Percentiles rank a stretch among this genome's conserved stretches.
Conservation (phyloP, 2,329 filamentous ascomycete genomes). For the Ceratocystis alfenasii region DNA sequence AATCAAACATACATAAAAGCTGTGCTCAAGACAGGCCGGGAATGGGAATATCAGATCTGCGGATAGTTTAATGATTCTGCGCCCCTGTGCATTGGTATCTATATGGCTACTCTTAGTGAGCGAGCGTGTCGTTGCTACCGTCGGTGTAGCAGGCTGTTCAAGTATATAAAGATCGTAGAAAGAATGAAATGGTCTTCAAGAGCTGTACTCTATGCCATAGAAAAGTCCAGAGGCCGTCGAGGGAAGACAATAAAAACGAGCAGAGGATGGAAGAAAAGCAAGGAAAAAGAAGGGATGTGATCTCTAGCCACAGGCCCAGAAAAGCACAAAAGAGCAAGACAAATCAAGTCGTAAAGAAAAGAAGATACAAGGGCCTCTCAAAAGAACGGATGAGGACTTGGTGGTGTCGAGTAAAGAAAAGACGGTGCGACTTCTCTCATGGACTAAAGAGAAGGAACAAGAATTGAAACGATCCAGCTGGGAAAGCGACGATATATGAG, state of each 20-base stretch:
- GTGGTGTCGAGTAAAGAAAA: constrained; percentile 8
- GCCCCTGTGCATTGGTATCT: neutral
- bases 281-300: constrained; percentile 1
- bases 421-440: neutral
- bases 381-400: constrained; percentile 2
- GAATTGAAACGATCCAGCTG: neutral
- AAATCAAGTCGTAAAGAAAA: constrained; percentile 11
- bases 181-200: neutral
- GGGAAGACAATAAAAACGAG: neutral
- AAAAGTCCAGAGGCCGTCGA: neutral
- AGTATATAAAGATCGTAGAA: neutral
- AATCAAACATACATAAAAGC: no score
- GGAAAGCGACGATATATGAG: constrained; percentile 15
- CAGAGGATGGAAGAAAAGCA: neutral
- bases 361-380: constrained; percentile 6
- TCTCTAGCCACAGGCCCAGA: constrained; percentile 11
- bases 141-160: no score
- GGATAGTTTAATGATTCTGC: neutral
- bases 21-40: no score
- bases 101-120: neutral
- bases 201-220: neutral
- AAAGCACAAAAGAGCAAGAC: constrained; percentile 5
- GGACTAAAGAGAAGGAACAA: constrained; percentile 7
- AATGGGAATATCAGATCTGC: neutral
- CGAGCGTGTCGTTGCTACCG: no score